Base-by-base conservation (phyloP, 257 asterid genomes). In the Lycium ferocissimum region DNA sequence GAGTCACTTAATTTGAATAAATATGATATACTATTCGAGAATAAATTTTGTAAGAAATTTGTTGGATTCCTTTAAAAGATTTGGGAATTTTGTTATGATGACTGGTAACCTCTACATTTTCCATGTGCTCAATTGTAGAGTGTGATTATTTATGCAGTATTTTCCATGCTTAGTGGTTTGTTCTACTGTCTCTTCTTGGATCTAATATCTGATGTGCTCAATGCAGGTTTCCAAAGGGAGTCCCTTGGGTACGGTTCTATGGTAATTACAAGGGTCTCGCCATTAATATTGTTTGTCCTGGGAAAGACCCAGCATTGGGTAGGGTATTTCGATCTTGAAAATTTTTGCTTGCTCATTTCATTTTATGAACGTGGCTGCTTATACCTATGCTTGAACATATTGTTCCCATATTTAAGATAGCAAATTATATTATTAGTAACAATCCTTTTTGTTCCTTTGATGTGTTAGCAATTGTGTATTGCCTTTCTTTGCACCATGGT, bases 201-300 rank as follows among this genome's bases (percentile, higher is more conserved):
- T 62, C 69, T 54, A 75, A 51, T 35, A n/a, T 45, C 56, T 49
- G 67, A 8, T 53, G 18, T 85, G 54, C 58, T 58, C 81, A 43
- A 51, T 38, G 91, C 93, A 97, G 99, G 91, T 97, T 93, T 65
- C 98, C 99, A 0, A 90, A 93, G 85, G 98, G 97, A 49, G 98
- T 94, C 37, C 99, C 99, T 12, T 97, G 99, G 99, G 91, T 95
- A 90, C 90, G 94, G 83, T 95, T 92, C 91, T 86, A 38, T 56
- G 99, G 99, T 22, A 90, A 89, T 82, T 94, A 93, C 84, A 94
- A 89, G 85, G 93, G 89, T 90, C 88, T 95, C 80, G 83, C 90
- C 85, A 85, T 97, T 84, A 91, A 88, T 85, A 86, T 97, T 86
- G 96, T 95, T 80, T 94, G 95, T 82, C 99, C 98, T 0, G 99